Evolutionary conservation across 805 yeast genomes (phyloP).

Genomic region (Lachancea mirantina): DNA sequence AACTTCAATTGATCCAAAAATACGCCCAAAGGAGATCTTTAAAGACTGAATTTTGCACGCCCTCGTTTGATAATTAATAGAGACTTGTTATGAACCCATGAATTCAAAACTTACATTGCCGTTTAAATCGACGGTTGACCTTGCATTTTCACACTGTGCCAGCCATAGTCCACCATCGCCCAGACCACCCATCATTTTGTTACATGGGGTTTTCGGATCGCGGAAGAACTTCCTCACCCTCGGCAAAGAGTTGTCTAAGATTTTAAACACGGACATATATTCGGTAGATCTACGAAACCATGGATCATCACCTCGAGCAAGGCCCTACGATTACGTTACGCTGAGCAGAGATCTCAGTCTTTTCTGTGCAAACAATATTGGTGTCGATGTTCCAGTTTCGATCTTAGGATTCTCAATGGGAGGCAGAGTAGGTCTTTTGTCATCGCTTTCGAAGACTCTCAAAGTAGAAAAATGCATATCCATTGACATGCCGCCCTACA

Average conservation of each 20-base stretch:
- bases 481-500: conserved; percentile 32
- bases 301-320: conserved; percentile 41
- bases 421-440: conserved; percentile 47
- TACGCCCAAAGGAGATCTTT: no score
- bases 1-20: no score
- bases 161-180: neutral
- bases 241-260: conserved; percentile 31
- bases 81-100: no score
- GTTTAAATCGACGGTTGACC: conserved; percentile 17
- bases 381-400: conserved; percentile 25
- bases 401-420: conserved; percentile 56
- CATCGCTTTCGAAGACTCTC: conserved; percentile 27
- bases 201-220: conserved; percentile 53
- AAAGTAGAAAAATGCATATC: conserved; percentile 38
- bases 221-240: conserved; percentile 37
- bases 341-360: conserved; percentile 38
- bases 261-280: conserved; percentile 31
- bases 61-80: no score
- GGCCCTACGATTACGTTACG: conserved; percentile 39
- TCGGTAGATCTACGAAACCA: conserved; percentile 51
- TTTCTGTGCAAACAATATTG: conserved; percentile 28
- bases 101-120: conserved; percentile 11
- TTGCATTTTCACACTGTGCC: conserved; percentile 14
- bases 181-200: conserved; percentile 35
- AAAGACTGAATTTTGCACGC: no score